Conservation (phyloP, 1,139 yeast species). For the Kazachstania sp. region DNA sequence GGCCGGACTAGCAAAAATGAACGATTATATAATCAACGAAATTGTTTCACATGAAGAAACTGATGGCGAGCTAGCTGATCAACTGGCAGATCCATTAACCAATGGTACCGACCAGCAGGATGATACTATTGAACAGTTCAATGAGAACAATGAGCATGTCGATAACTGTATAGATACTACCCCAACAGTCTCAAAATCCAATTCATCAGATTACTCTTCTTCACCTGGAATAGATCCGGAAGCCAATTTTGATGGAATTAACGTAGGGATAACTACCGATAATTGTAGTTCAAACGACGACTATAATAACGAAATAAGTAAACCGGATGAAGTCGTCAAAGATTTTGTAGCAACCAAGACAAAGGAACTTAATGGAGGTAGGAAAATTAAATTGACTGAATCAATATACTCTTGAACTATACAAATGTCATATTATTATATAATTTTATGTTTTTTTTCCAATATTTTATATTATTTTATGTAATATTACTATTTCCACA, state of each 20-base stretch:
- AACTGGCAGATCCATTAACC: neutral
- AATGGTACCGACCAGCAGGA: neutral
- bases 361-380: neutral
- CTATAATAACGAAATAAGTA: too few relatives aligned
- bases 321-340: too few relatives aligned
- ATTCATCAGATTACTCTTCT: too few relatives aligned
- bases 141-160: neutral
- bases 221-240: too few relatives aligned
- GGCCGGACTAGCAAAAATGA: neutral
- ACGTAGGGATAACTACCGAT: too few relatives aligned
- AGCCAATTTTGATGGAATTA: too few relatives aligned
- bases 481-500: too few relatives aligned
- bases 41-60: neutral
- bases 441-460: neutral
- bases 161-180: neutral
- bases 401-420: neutral
- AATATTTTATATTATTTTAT: neutral
- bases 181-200: too few relatives aligned
- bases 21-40: neutral
- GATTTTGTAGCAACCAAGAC: too few relatives aligned
- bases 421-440: neutral
- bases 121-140: neutral
- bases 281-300: too few relatives aligned
- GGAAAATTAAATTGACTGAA: neutral
- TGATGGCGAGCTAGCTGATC: neutral